Evolutionary conservation across 345 rosid genomes (phyloP).

Genomic region (Salix suchowensis): DNA sequence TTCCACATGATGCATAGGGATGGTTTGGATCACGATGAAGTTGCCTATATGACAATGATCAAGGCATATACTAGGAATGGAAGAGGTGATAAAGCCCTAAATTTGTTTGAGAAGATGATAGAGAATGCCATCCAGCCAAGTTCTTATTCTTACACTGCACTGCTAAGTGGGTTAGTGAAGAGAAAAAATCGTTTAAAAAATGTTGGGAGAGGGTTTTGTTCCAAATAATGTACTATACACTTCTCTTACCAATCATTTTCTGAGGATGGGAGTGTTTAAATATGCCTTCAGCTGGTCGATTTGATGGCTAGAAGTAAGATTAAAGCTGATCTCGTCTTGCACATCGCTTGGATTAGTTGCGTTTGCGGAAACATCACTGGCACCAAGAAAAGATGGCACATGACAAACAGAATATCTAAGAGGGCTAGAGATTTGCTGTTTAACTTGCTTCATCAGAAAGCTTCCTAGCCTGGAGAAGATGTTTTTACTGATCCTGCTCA

Average conservation of each 20-base stretch:
- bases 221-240: slow-evolving; percentile 54
- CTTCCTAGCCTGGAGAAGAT: slow-evolving; percentile 20
- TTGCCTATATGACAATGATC: too few species aligned
- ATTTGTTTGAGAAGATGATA: slow-evolving; percentile 40
- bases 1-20: too few species aligned
- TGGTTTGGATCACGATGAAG: too few species aligned
- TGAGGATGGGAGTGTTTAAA: slow-evolving; percentile 47
- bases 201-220: slow-evolving; percentile 55
- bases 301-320: slow-evolving; percentile 45
- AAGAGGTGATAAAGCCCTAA: too few species aligned
- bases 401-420: slow-evolving; percentile 22
- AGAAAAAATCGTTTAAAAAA: slow-evolving; percentile 42
- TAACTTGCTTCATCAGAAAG: slow-evolving; percentile 36
- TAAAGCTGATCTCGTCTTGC: slow-evolving; percentile 24
- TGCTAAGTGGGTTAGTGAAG: slow-evolving; percentile 60
- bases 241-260: slow-evolving; percentile 45
- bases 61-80: too few species aligned
- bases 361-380: slow-evolving; percentile 31
- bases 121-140: slow-evolving; percentile 41
- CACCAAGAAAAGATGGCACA: slow-evolving; percentile 25
- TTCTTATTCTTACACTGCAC: slow-evolving; percentile 50
- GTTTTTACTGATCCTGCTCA: slow-evolving; percentile 18
- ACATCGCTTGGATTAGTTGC: slow-evolving; percentile 24
- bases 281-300: slow-evolving; percentile 50
- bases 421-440: slow-evolving; percentile 40